Base-by-base conservation (phyloP, 1,139 yeast genomes). In the Lodderomyces margitis region DNA sequence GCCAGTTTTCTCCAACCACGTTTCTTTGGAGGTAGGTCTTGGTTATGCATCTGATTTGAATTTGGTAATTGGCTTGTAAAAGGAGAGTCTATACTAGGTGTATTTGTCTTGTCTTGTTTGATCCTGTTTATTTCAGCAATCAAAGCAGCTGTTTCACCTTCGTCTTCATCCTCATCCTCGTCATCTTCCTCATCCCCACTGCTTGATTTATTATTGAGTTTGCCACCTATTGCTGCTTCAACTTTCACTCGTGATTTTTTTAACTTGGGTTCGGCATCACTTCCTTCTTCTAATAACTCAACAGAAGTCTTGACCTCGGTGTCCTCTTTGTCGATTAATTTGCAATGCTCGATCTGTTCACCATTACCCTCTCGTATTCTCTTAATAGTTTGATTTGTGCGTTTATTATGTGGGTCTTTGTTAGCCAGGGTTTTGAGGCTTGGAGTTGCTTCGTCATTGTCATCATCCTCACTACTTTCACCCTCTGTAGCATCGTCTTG, bases 1-100 rank as follows among this genome's bases (percentile, higher is more conserved):
- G 74, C 64, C 27, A 72, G 74, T 10, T 68, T 74, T 52, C 89
- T 67, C 89, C 91, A 78, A 39, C 71, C 64, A 43, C 70, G 69
- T 51, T 70, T 71, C 19, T 33, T 52, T 43, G 57, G 45, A 7
- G 19, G 3, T 11, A 14, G 24, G 3, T 19, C 24, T 32, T 32
- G 23, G 5, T 32, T 5, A 32, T 17, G 24, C 24, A 19, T 4
- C 7, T 6, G 14, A 7, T 34, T 17, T 21, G n/a, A 14, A 14
- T 21, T 14, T 4, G 28, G 5, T 5, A 6, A 12, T 14, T 21
- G 32, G 11, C 19, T 28, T 4, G 11, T 15, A 4, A 9, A 28
- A 5, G n/a, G n/a, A 8, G 19, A 19, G 3, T 14, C n/a, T 28
- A n/a, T 4, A 15, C 11, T 14, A n/a, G n/a, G 16, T 6, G 5